Conservation (phyloP, 352 stramenopile genomes). For the Pythium coloratum region DNA sequence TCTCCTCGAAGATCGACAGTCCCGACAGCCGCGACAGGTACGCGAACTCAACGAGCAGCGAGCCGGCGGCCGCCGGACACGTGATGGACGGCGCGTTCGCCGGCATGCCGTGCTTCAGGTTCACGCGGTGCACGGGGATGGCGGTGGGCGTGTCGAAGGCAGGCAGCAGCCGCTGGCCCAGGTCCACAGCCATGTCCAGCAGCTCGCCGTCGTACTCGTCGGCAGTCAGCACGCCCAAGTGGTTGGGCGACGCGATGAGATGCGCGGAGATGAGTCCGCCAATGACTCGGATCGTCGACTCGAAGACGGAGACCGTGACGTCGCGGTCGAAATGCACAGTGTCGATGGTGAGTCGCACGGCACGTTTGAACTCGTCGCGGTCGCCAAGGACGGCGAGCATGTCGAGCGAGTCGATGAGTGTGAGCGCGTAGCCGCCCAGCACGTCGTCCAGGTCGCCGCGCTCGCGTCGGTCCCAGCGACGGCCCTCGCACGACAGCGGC, state of each 20-base stretch:
- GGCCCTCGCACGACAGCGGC: slow-evolving; percentile 73
- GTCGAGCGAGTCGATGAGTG: slow-evolving; percentile 88
- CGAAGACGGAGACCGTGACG: slow-evolving; percentile 92
- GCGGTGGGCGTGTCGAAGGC: slow-evolving; percentile 96
- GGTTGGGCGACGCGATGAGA: slow-evolving; percentile 68
- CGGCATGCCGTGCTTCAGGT: slow-evolving; percentile 76
- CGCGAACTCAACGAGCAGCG: slow-evolving; percentile 96
- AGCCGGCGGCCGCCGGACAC: slow-evolving; percentile 94
- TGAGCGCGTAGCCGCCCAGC: slow-evolving; percentile 80
- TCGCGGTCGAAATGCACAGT: slow-evolving; percentile 83
- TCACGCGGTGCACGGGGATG: slow-evolving; percentile 97
- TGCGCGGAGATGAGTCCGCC: slow-evolving; percentile 91
- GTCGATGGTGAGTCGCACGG: slow-evolving; percentile 60
- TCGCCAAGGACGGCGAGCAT: slow-evolving; percentile 88
- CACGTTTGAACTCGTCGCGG: slow-evolving; percentile 68
- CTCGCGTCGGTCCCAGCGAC: slow-evolving; percentile 76
- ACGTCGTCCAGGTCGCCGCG: slow-evolving; percentile 86
- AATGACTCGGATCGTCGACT: slow-evolving; percentile 92
- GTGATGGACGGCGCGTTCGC: slow-evolving; percentile 87
- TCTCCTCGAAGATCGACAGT: slow-evolving; percentile 59
- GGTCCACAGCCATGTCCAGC: slow-evolving; percentile 91
- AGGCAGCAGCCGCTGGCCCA: slow-evolving; percentile 93
- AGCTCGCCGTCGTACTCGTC: slow-evolving; percentile 93
- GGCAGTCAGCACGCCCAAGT: slow-evolving; percentile 50
- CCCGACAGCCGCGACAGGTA: slow-evolving; percentile 89